Evolutionary conservation across 305 asterid genomes (phyloP), one percentile per base, ranked within the genome.

Genomic region (Fraxinus greggii): DNA sequence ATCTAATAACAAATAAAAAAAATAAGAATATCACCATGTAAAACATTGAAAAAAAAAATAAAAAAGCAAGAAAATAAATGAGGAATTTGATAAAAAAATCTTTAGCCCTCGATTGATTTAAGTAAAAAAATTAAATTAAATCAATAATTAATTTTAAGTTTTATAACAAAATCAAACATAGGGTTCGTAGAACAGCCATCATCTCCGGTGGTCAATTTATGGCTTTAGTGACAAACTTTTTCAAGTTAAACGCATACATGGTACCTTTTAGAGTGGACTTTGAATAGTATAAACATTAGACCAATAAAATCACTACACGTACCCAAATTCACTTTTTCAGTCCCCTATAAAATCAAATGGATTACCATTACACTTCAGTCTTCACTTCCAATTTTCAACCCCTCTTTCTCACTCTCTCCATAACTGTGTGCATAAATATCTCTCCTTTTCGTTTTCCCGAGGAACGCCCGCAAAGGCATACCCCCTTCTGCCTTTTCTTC

Each of bases 401-500:
- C 83, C 86, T 38, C 23, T 23, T 69, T 31, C 26, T 67, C 26
- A 1, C 65, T 5, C 31, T 63, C 72, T 21, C 69, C 29, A 40
- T 40, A 23, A 35, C 59, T 23, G 76, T 17, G 38, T 76, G 72
- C 87, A 79, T 89, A 86, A 85, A 86, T 88, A 17, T 78, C 4
- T 59, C 26, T 59, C 23, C 81, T 48, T 75, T 90, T 90, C 78
- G 86, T 84, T 85, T 82, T 87, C 81, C 86, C 92, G 48, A 89
- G 89, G 89, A 85, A 86, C 75, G 63, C 82, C 78, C 31, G 8
- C 88, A 61, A 65, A 54, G n/a, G 31, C 29, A 13, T 33, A 12
- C 32, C n/a, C 83, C 31, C 76, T 6, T 54, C 76, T 40, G 5
- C 72, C 77, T 54, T 77, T 61, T 40, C 75, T 19, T 40, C 81